Evolutionary conservation across 495 filamentous ascomycete species (phyloP), one percentile per base, ranked within the genome.

Genomic region (Baudoinia panamericana): DNA sequence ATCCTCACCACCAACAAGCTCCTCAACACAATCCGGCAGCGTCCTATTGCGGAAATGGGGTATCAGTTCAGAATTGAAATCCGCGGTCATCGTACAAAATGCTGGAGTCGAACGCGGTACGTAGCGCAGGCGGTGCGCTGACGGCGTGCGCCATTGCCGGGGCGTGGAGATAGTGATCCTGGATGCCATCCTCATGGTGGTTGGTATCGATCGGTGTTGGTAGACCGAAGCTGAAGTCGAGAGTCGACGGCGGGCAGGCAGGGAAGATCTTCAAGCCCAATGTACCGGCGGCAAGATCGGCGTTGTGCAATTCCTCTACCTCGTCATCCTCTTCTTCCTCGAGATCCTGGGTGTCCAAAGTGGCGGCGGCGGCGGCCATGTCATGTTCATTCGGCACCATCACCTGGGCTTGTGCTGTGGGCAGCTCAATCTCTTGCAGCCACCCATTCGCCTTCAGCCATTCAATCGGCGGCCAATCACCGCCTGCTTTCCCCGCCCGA

Each of bases 401-500:
- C 4, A 19, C 13, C 13, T 19, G 19, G 7, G 18, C 21, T 5
- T 39, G 39, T 10, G 34, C 36, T 7, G 45, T 22, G 11, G 32
- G 9, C 9, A 71, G 67, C 35, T 71, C 69, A 19, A 81, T 70
- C 59, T 87, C 75, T 25, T 67, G 62, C 73, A 93, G 84, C 84
- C 84, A 94, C 15, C 51, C 51, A 10, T 49, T 26, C 32, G 70
- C 63, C 63, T 84, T 87, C 46, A 92, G 64, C 41, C 76, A 71
- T 19, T 73, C 68, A 80, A 94, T 94, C 0, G 80, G 60, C 6
- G 86, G 86, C 58, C 76, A 75, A 35, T 85, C 78, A 2, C 85
- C 85, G 12, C 84, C 84, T 0, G 80, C 84, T 50, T 84, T 88
- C 11, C 84, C 85, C 16, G 82, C 84, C 23, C 84, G 73, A 25